These are phyloP conservation scores for Cytospora paraplurivora DNA, from an alignment of 2,329 filamentous ascomycete species.

Conservation along the genomic window DNA sequence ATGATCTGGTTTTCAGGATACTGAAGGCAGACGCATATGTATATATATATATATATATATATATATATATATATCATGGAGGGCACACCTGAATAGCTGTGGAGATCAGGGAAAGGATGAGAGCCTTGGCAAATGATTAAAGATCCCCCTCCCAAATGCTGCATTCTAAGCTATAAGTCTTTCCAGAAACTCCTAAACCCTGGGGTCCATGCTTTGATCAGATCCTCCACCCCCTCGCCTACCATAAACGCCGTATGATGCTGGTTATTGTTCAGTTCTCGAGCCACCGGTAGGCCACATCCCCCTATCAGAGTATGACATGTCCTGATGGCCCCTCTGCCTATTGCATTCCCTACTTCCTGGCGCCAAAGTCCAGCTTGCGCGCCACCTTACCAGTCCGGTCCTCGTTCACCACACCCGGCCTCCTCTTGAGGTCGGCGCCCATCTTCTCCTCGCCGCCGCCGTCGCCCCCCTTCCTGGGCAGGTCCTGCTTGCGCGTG, in stretches of 20 bases:
- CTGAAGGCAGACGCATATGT: neutral
- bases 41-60: neutral
- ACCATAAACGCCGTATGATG: neutral
- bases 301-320: neutral
- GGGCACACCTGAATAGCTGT: neutral
- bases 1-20: neutral
- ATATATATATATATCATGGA: neutral
- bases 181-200: neutral
- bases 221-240: neutral
- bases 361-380: slow-evolving; percentile 74
- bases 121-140: neutral
- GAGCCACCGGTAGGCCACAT: neutral
- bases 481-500: slow-evolving; percentile 78
- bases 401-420: slow-evolving; percentile 60
- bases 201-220: neutral
- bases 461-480: slow-evolving; percentile 68
- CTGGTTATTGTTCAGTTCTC: neutral
- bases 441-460: slow-evolving; percentile 72
- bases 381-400: slow-evolving; percentile 76
- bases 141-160: neutral
- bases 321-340: neutral
- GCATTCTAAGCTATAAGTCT: neutral
- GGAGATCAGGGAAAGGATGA: neutral
- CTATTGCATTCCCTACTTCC: slow-evolving; percentile 34
- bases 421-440: slow-evolving; percentile 77